phyloP scores from a whole-genome alignment of 306 rosid species.

The Crataegus laevigata region DNA sequence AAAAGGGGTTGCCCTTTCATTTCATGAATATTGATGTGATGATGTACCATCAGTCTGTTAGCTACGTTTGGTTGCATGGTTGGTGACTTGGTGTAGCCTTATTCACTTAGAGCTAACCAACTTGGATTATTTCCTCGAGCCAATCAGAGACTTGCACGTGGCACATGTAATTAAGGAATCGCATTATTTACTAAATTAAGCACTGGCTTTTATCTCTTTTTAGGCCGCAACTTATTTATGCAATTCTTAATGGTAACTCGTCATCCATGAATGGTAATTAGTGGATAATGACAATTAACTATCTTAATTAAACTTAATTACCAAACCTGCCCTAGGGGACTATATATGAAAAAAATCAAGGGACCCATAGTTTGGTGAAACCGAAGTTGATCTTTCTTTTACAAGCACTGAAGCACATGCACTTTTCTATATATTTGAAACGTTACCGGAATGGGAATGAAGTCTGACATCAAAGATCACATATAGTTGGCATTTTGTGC shows the following conservation, averaged over 20 bases:
- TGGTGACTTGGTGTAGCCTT: not conserved
- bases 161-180: not conserved
- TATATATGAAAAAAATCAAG: not conserved
- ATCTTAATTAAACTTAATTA: not conserved
- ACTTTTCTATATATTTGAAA: constrained; percentile 13
- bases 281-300: not conserved
- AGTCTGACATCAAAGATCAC: constrained; percentile 21
- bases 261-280: not conserved
- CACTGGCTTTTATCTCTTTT: not conserved
- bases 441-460: not conserved
- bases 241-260: not conserved
- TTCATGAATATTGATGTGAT: not conserved
- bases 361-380: constrained; percentile 18
- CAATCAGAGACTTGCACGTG: not conserved
- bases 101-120: not conserved
- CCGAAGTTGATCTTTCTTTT: constrained; percentile 22
- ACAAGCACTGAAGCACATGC: not conserved
- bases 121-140: not conserved
- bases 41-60: not conserved
- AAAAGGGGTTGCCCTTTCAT: not conserved
- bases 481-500: not conserved
- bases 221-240: not conserved
- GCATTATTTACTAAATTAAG: not conserved
- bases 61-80: not conserved
- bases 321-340: not conserved